These are phyloP conservation scores for Suhomyces bolitotheri DNA, from an alignment of 1,139 yeast genomes.

Conservation along the genomic window DNA sequence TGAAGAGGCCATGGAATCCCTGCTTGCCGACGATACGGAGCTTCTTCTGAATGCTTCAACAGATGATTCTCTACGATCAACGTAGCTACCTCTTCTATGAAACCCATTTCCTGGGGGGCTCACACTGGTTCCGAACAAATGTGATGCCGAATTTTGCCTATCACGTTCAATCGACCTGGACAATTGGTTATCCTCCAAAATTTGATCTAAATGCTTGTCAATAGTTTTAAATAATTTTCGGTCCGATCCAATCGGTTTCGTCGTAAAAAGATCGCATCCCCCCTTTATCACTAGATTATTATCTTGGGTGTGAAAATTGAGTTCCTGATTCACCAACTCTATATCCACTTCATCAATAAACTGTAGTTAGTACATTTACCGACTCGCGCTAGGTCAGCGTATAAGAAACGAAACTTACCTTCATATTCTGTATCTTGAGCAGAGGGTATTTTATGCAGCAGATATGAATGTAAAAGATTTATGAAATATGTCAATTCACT, in stretches of 20 bases:
- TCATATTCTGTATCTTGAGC: slow-evolving; percentile 12
- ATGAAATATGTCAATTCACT: background rate
- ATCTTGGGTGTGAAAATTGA: slow-evolving; percentile 85
- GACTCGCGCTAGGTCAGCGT: too few species aligned
- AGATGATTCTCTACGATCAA: slow-evolving; percentile 29
- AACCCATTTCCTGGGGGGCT: slow-evolving; percentile 25
- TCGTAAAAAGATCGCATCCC: slow-evolving; percentile 92
- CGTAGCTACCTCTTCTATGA: slow-evolving; percentile 24
- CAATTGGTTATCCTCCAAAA: slow-evolving; percentile 56
- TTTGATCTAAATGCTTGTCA: slow-evolving; percentile 74
- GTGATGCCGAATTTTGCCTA: slow-evolving; percentile 38
- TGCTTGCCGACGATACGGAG: slow-evolving; percentile 7
- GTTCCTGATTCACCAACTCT: slow-evolving; percentile 82
- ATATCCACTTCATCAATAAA: slow-evolving; percentile 91
- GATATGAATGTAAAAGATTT: background rate
- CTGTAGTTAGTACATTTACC: slow-evolving; percentile 49
- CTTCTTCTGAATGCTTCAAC: slow-evolving; percentile 17
- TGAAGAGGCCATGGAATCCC: slow-evolving; percentile 20
- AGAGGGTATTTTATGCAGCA: background rate
- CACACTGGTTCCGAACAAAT: slow-evolving; percentile 40
- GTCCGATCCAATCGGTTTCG: slow-evolving; percentile 90
- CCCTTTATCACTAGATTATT: slow-evolving; percentile 73
- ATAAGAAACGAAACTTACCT: slow-evolving; percentile 23
- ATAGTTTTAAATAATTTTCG: slow-evolving; percentile 83
- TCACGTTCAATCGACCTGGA: slow-evolving; percentile 45